Base-by-base conservation (phyloP, 768 basidiomycete species). In the Suillus subluteus region DNA sequence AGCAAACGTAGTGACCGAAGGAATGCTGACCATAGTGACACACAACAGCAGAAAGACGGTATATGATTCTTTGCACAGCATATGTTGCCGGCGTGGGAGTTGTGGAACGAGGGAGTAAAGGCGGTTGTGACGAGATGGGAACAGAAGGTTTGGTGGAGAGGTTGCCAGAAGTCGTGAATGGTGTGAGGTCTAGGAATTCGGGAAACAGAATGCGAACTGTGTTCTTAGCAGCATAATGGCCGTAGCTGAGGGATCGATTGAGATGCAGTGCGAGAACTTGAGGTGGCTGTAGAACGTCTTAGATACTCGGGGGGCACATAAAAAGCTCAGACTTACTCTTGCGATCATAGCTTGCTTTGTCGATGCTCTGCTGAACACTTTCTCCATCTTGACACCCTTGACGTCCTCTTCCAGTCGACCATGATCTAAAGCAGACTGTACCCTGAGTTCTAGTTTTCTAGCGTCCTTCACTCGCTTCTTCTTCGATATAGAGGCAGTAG, bases 1-100 rank as follows among this genome's bases (percentile, higher is more conserved):
- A 97, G 70, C 92, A 95, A 69, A 99, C 87, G 75, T 97, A 99
- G 75, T 99, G 97, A 6, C 97, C 97, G 74, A 92, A 96, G 5
- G 91, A 91, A 73, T 98, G 96, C 63, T 90, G 88, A 16, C 97
- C 97, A 74, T 90, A 97, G 77, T 99, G 97, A 71, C 95, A 95
- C 18, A 99, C 95, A 38, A 93, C 88, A 12, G 94, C 89, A 2
- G 88, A 79, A 43, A 99, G 86, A 56, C 95, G 87, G 77, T 99
- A 99, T 43, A 96, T 81, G n/a, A 88, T 90, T 55, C 88, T 81
- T n/a, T 84, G 82, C 2, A 78, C 72, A 35, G 83, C 76, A 66
- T 85, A 85, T 38, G 81, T 84, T 32, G 84, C 81, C 9, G 86
- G 86, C 1, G 88, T 87, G 1, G 86, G 87, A 0, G 87, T 88